Conservation (phyloP, 257 asterid species). For the Ajuga chamaepitys region DNA sequence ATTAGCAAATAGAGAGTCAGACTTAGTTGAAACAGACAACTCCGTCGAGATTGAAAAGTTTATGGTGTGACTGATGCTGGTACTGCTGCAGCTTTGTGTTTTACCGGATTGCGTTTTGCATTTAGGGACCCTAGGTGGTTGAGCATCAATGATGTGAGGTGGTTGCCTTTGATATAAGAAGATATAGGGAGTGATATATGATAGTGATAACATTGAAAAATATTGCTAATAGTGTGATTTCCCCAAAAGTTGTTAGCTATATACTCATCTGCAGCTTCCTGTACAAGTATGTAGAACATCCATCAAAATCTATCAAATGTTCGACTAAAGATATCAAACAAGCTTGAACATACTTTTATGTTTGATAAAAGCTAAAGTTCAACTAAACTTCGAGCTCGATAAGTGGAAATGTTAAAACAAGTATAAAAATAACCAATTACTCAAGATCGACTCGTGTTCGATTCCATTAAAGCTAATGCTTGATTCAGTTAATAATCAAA, state of each 20-base stretch:
- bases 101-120: slow-evolving; percentile 6
- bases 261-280: slow-evolving; percentile 8
- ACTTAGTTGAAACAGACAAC: not conserved
- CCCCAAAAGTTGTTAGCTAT: not conserved
- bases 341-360: no score
- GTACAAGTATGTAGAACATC: not conserved
- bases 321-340: no score
- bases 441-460: no score
- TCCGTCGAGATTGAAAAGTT: slow-evolving; percentile 12
- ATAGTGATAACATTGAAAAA: slow-evolving; percentile 45
- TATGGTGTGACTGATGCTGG: not conserved
- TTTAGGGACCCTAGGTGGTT: slow-evolving; percentile 3
- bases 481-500: no score
- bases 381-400: no score
- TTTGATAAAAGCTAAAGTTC: not conserved
- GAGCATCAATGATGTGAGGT: slow-evolving; percentile 21
- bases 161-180: slow-evolving; percentile 24
- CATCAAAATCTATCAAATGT: slow-evolving; percentile 12
- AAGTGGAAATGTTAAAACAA: no score
- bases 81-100: slow-evolving; percentile 12
- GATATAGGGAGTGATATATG: slow-evolving; percentile 22
- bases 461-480: no score
- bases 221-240: not conserved
- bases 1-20: not conserved
- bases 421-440: no score